Percentiles rank a stretch among this genome's conserved stretches.
Conservation (phyloP, 192 early-diverging fungal genomes). For the Backusella tarrabulga region DNA sequence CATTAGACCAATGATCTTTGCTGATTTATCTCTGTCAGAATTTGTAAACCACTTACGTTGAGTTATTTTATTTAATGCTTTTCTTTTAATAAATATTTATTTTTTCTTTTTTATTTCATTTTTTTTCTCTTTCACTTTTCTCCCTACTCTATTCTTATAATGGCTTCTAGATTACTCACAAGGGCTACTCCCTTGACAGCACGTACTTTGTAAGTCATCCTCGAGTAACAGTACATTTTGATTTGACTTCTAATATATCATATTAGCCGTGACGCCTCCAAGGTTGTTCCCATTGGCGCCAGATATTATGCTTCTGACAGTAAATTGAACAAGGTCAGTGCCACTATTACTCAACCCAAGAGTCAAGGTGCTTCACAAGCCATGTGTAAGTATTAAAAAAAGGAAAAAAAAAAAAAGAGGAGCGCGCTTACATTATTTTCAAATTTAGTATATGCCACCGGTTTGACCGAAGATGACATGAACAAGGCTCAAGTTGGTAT, state of each 20-base stretch:
- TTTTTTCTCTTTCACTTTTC: background rate
- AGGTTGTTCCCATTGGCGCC: conserved; percentile 6
- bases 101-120: background rate
- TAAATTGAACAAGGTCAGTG: conserved; percentile 80
- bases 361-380: conserved; percentile 96
- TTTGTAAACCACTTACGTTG: background rate
- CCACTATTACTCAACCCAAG: conserved; percentile 91
- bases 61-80: conserved; percentile 1
- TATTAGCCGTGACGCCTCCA: conserved; percentile 3
- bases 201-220: conserved; percentile 14
- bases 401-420: background rate
- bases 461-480: conserved; percentile 81
- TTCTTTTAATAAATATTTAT: background rate
- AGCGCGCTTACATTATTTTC: background rate
- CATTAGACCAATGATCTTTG: background rate
- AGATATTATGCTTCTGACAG: conserved; percentile 34
- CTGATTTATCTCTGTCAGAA: background rate
- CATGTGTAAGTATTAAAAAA: conserved; percentile 68
- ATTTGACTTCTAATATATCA: background rate
- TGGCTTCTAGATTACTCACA: conserved; percentile 24
- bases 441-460: conserved; percentile 85
- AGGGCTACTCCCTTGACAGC: conserved; percentile 11
- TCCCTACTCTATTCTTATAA: conserved; percentile 11
- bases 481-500: conserved; percentile 94
- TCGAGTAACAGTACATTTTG: background rate